phyloP scores from a whole-genome alignment of 495 filamentous ascomycete species.

The Neohortaea acidophila region DNA sequence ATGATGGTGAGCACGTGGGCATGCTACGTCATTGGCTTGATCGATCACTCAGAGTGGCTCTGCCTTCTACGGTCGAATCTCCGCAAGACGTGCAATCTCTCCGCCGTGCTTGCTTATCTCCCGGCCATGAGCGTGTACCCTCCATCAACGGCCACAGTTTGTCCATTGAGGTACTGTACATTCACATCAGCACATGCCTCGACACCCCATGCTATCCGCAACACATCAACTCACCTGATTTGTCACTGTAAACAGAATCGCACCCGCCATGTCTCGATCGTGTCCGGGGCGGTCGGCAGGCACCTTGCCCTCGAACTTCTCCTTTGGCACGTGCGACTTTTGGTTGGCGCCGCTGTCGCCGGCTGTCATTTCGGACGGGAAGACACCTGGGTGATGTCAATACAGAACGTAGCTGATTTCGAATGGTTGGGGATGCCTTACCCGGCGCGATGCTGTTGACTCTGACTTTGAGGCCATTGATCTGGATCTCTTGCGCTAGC shows the following conservation, averaged over 20 bases:
- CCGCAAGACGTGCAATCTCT: no score
- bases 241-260: conserved; percentile 43
- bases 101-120: no score
- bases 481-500: conserved; percentile 20
- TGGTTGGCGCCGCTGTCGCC: conserved; percentile 40
- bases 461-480: conserved; percentile 20
- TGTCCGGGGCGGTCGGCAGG: conserved; percentile 47
- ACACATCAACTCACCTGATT: no score
- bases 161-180: conserved; percentile 61
- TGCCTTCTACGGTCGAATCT: no score
- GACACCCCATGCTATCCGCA: no score
- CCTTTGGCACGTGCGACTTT: conserved; percentile 47
- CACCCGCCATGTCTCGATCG: conserved; percentile 59
- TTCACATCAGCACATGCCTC: no score
- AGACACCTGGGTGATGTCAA: conserved; percentile 23
- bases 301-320: conserved; percentile 43
- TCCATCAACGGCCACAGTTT: conserved; percentile 53
- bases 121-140: conserved; percentile 21
- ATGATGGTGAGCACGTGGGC: no score
- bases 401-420: background rate
- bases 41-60: no score
- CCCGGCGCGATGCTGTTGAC: conserved; percentile 39
- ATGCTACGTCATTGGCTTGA: no score
- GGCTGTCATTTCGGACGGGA: conserved; percentile 41
- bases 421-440: background rate